These are phyloP conservation scores for Aspergillus japonicus DNA, from an alignment of 2,329 filamentous ascomycete species.

Conservation along the genomic window DNA sequence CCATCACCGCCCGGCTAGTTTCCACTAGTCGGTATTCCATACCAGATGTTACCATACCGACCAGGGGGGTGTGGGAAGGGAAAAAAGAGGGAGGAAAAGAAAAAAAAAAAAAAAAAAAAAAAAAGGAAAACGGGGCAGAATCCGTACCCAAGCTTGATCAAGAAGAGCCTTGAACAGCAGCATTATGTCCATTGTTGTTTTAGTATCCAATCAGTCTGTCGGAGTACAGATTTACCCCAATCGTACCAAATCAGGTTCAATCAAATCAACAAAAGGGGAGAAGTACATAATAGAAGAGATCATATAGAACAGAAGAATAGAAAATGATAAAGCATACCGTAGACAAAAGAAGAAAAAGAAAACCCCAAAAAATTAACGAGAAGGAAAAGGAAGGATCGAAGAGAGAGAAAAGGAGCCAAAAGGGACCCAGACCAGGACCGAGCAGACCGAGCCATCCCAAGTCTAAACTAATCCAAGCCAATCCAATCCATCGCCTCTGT, in stretches of 20 bases:
- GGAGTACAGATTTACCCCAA: not conserved
- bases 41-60: not conserved
- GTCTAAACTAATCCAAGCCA: conserved; percentile 3
- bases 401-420: not conserved
- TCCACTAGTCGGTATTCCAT: conserved; percentile 2
- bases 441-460: conserved; percentile 2
- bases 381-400: not conserved
- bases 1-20: not conserved
- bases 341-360: too few species aligned
- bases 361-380: not conserved
- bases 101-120: not conserved
- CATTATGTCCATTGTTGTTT: not conserved
- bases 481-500: conserved; percentile 6
- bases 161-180: too few species aligned
- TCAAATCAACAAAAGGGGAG: not conserved
- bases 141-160: not conserved
- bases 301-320: too few species aligned
- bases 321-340: not conserved
- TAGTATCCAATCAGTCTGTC: not conserved
- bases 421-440: conserved; percentile 3
- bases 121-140: conserved; percentile 1
- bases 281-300: too few species aligned
- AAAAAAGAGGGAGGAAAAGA: not conserved
- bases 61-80: not conserved
- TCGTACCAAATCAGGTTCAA: not conserved